A percentile compares a stretch with the other conserved stretches of the same genome.
phyloP scores from a whole-genome alignment of 208 protist genomes.

The Acanthamoeba rhysodes region DNA sequence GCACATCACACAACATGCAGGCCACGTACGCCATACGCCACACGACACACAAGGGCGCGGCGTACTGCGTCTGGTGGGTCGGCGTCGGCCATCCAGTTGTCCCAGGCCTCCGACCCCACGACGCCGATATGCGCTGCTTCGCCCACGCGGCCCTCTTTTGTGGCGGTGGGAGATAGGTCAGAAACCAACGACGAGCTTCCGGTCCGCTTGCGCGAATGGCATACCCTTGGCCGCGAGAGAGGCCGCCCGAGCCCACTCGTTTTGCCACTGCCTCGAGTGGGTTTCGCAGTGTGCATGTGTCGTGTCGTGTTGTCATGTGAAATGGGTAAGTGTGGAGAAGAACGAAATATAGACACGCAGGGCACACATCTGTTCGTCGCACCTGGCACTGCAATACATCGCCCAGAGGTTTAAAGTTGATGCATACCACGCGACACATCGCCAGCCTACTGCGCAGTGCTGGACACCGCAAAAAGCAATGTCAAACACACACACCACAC shows the following conservation, averaged over 20 bases:
- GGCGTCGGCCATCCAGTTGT: constrained; percentile 21
- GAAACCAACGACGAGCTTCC: background rate
- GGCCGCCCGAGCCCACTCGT: constrained; percentile 39
- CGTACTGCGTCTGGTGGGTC: constrained; percentile 28
- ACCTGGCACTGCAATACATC: constrained; percentile 24
- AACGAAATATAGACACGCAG: too few relatives aligned
- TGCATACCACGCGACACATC: background rate
- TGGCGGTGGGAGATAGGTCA: background rate
- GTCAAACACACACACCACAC: background rate
- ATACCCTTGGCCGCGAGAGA: background rate
- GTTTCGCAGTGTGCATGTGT: background rate
- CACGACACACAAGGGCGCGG: background rate
- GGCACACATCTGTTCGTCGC: background rate
- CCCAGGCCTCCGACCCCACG: background rate
- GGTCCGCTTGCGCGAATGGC: background rate
- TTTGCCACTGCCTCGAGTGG: background rate
- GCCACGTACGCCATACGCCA: background rate
- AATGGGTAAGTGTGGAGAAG: background rate
- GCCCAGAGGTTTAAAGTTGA: constrained; percentile 1
- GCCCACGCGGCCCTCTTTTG: background rate
- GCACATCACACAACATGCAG: background rate
- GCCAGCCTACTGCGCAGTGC: background rate
- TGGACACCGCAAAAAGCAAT: background rate
- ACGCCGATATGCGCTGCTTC: background rate
- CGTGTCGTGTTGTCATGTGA: background rate